Evolutionary conservation across 305 asterid genomes (phyloP), one percentile per base, ranked within the genome.

Genomic region (Fraxinus greggii): DNA sequence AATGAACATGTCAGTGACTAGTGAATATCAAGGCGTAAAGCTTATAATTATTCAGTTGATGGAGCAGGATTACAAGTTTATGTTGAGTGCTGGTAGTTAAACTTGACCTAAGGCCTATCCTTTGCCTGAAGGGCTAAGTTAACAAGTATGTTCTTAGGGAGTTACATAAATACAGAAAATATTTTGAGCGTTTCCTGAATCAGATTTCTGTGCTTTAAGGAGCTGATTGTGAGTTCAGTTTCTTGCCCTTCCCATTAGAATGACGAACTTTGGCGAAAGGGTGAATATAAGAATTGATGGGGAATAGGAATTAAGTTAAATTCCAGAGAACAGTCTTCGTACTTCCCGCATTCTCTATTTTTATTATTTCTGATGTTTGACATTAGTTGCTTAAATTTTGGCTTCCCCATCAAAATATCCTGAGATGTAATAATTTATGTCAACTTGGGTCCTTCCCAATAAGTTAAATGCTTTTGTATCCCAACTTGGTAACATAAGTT

Each of bases 401-500:
- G 67, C 72, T 78, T 38, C 67, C 28, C 13, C 70, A 77, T 24
- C 67, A 15, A 31, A 51, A 29, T 28, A 26, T 67, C 42, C 13
- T 78, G 76, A 67, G 8, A 29, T 67, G 74, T 26, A 13, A 26
- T 51, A 48, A 36, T 45, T 79, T 73, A 40, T 81, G 86, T 63
- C 76, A 32, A 79, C 48, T 78, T 79, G 72, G 77, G 77, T 67
- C 70, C 24, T 73, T 84, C 75, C 48, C 67, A 26, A n/a, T 45
- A 36, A 78, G 73, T 31, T 78, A 23, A 78, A 65, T 76, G 72
- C 21, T 83, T 79, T 76, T 73, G 35, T 28, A 12, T 26, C n/a
- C 51, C 80, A 69, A 80, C 77, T 75, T 81, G 82, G 56, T 61
- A 74, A 78, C 80, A 83, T 54, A n/a, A 1, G 65, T 54, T 45